Evolutionary conservation across 140 eudicot genomes (phyloP).

Genomic region (Anethum foeniculum): DNA sequence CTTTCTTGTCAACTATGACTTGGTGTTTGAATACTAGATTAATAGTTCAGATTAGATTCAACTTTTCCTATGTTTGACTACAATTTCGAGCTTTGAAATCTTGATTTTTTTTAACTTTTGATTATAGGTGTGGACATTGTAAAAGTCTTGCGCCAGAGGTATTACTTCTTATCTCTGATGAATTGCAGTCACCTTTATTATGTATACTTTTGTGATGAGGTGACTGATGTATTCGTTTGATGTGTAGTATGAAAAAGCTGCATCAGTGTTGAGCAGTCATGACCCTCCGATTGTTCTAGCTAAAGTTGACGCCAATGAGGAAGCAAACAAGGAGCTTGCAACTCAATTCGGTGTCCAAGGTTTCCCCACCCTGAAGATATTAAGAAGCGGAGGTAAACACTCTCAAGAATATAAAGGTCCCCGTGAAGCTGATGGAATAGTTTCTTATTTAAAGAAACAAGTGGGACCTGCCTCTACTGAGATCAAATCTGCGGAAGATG

Average conservation of each 20-base stretch:
- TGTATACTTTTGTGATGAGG: neutral
- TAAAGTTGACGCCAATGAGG: constrained; percentile 33
- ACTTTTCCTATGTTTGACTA: neutral
- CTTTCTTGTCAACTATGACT: neutral
- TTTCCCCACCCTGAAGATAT: constrained; percentile 70
- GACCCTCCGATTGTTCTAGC: constrained; percentile 12
- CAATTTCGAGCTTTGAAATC: no score
- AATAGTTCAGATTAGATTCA: neutral
- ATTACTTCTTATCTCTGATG: neutral
- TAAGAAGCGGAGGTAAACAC: constrained; percentile 65
- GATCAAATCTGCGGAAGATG: constrained; percentile 60
- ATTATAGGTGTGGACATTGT: constrained; percentile 15
- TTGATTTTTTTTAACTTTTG: neutral
- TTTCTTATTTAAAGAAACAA: constrained; percentile 49
- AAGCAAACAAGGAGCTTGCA: constrained; percentile 51
- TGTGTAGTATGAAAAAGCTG: constrained; percentile 8
- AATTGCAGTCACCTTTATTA: neutral
- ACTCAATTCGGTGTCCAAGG: constrained; percentile 42
- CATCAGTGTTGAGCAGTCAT: constrained; percentile 4
- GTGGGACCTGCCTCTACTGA: constrained; percentile 79
- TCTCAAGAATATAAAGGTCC: constrained; percentile 42
- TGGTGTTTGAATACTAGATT: neutral
- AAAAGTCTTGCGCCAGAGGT: constrained; percentile 13
- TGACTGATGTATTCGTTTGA: neutral
- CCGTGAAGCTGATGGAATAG: constrained; percentile 14